Percentiles rank a stretch among this genome's conserved stretches.
phyloP scores from a whole-genome alignment of 345 rosid genomes.

The Anastatica hierochuntica region DNA sequence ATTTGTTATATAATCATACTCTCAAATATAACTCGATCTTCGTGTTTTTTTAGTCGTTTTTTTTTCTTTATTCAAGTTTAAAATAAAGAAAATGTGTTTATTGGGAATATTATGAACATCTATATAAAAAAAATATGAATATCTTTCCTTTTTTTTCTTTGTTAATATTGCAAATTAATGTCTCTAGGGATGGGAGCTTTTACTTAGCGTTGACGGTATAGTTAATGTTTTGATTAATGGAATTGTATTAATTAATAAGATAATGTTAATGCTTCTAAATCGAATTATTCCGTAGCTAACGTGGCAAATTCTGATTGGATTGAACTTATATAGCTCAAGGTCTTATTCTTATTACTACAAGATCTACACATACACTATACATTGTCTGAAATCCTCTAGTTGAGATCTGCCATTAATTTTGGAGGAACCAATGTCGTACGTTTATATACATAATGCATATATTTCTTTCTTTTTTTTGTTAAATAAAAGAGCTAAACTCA shows the following conservation, averaged over 20 bases:
- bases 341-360: constrained; percentile 25
- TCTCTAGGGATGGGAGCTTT: constrained; percentile 16
- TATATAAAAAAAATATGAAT: no score
- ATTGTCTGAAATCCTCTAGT: constrained; percentile 26
- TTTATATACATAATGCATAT: not conserved
- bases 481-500: no score
- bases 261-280: constrained; percentile 3
- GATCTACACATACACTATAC: no score
- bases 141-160: no score
- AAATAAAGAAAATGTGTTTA: no score
- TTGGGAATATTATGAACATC: no score
- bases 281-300: not conserved
- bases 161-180: not conserved
- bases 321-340: constrained; percentile 20
- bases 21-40: no score
- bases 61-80: no score
- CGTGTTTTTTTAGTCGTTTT: no score
- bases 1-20: no score
- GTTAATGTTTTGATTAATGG: constrained; percentile 24
- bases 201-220: constrained; percentile 25
- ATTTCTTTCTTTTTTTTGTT: no score
- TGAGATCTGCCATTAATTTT: constrained; percentile 40
- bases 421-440: constrained; percentile 42
- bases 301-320: constrained; percentile 22
- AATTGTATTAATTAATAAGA: constrained; percentile 14